A percentile compares a stretch with the other conserved stretches of the same genome.
Conservation (phyloP, 306 rosid genomes). For the Carpinus viminea region DNA sequence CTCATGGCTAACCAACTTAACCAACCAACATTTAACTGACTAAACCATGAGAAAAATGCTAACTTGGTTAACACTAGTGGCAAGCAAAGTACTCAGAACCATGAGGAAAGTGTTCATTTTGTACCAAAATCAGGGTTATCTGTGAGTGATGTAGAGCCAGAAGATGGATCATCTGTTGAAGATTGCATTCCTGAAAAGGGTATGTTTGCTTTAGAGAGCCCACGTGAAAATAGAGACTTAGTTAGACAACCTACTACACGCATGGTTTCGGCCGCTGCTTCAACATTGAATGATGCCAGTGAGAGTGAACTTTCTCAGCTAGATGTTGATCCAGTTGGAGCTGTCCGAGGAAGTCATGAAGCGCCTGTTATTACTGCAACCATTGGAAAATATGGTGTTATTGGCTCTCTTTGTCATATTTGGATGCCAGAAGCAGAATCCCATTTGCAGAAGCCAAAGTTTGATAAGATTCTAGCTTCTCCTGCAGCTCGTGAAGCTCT, state of each 20-base stretch:
- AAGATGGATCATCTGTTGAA: constrained; percentile 7
- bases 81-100: neutral
- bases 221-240: no score
- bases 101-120: constrained; percentile 1
- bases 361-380: constrained; percentile 40
- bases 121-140: neutral
- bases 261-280: constrained; percentile 3
- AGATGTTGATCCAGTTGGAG: constrained; percentile 13
- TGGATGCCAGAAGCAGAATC: constrained; percentile 44
- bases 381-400: constrained; percentile 60
- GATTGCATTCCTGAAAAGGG: neutral
- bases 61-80: constrained; percentile 24
- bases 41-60: neutral
- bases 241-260: neutral
- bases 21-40: no score
- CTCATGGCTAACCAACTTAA: no score
- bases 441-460: constrained; percentile 21
- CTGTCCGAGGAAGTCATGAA: constrained; percentile 10
- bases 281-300: neutral
- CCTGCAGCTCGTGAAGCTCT: constrained; percentile 60
- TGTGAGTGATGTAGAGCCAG: constrained; percentile 12
- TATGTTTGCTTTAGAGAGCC: neutral
- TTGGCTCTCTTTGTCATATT: constrained; percentile 49
- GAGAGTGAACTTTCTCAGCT: constrained; percentile 5
- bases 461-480: constrained; percentile 38